phyloP scores from a whole-genome alignment of 306 rosid species.

The Begonia peltatifolia region DNA sequence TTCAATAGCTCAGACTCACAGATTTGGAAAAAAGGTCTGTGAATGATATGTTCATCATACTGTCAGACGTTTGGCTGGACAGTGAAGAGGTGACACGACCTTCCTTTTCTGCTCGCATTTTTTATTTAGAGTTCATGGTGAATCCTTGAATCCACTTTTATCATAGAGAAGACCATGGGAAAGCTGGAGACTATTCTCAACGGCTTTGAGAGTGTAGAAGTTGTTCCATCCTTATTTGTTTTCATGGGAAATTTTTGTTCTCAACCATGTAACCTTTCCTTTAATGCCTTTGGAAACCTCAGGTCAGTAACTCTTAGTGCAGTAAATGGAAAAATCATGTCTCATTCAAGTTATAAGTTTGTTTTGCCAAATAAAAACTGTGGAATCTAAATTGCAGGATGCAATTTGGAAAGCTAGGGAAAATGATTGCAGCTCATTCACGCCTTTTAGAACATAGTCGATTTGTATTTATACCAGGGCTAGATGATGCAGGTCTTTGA shows the following conservation, averaged over 20 bases:
- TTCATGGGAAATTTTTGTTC: slow-evolving; percentile 95
- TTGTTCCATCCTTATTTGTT: slow-evolving; percentile 78
- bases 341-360: neutral
- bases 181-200: slow-evolving; percentile 54
- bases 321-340: no score
- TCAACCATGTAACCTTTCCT: slow-evolving; percentile 75
- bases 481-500: slow-evolving; percentile 76
- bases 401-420: slow-evolving; percentile 80
- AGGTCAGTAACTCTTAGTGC: slow-evolving; percentile 26
- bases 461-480: slow-evolving; percentile 90
- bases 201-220: slow-evolving; percentile 68
- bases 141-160: slow-evolving; percentile 26
- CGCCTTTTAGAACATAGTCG: slow-evolving; percentile 51
- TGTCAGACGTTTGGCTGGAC: slow-evolving; percentile 87
- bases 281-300: slow-evolving; percentile 54
- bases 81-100: slow-evolving; percentile 58
- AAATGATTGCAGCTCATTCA: slow-evolving; percentile 57
- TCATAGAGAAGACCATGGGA: slow-evolving; percentile 63
- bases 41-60: slow-evolving; percentile 75
- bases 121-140: slow-evolving; percentile 8
- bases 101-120: neutral
- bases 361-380: slow-evolving; percentile 4
- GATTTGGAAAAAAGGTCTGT: slow-evolving; percentile 64
- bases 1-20: slow-evolving; percentile 53
- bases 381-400: slow-evolving; percentile 29